phyloP scores from a whole-genome alignment of 345 rosid genomes.

The Carallia pectinifolia region DNA sequence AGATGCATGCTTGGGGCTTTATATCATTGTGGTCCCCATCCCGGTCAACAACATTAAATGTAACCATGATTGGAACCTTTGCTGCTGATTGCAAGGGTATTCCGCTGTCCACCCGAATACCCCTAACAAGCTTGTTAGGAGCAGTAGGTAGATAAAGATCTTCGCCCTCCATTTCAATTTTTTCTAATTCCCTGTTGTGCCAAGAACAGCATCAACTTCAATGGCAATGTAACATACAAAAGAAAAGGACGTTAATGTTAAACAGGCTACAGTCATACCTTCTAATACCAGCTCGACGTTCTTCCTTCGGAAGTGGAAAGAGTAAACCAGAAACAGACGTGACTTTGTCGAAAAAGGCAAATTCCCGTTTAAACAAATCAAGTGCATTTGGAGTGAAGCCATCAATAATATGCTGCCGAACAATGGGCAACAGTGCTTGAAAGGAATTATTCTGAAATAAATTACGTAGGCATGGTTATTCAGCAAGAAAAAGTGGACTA shows the following conservation, averaged over 20 bases:
- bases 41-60: slow-evolving; percentile 87
- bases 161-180: slow-evolving; percentile 80
- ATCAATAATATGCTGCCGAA: slow-evolving; percentile 80
- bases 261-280: slow-evolving; percentile 42
- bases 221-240: slow-evolving; percentile 11
- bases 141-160: slow-evolving; percentile 97
- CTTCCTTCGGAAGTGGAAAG: slow-evolving; percentile 82
- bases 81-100: slow-evolving; percentile 99
- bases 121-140: slow-evolving; percentile 83
- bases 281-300: slow-evolving; percentile 93
- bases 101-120: slow-evolving; percentile 89
- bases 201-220: slow-evolving; percentile 18
- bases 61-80: slow-evolving; percentile 94
- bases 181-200: slow-evolving; percentile 75
- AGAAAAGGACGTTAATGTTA: slow-evolving; percentile 4
- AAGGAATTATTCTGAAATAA: slow-evolving; percentile 70
- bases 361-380: slow-evolving; percentile 80
- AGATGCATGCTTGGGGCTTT: slow-evolving; percentile 93
- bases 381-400: slow-evolving; percentile 77
- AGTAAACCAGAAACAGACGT: slow-evolving; percentile 90
- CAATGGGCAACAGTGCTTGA: slow-evolving; percentile 72
- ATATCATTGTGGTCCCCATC: slow-evolving; percentile 59
- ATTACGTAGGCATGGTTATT: slow-evolving; percentile 12
- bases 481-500: neutral
- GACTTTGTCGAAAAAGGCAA: slow-evolving; percentile 90